These are phyloP conservation scores for Pseudopyricularia cyperi DNA, from an alignment of 2,329 filamentous ascomycete genomes.

Conservation along the genomic window DNA sequence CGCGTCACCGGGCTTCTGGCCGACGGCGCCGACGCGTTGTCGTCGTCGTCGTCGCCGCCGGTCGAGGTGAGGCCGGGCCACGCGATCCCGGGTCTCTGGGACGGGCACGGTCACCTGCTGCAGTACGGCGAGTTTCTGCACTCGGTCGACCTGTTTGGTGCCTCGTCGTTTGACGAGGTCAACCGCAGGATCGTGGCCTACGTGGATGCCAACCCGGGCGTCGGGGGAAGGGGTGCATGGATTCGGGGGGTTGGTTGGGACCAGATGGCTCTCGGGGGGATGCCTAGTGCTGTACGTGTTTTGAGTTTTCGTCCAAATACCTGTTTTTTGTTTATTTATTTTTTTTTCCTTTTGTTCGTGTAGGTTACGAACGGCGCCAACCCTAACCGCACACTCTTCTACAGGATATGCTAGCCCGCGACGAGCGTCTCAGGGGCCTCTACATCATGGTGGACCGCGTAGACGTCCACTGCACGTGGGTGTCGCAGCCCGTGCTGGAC, in stretches of 20 bases:
- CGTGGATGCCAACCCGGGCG: slow-evolving; percentile 30
- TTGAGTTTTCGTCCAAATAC: no score
- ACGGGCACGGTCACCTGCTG: slow-evolving; percentile 55
- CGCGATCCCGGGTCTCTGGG: slow-evolving; percentile 56
- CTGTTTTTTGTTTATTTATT: background rate
- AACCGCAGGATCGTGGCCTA: slow-evolving; percentile 38
- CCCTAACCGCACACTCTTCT: no score
- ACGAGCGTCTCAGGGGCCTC: slow-evolving; percentile 35
- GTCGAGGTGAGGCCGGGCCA: slow-evolving; percentile 31
- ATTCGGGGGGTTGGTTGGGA: slow-evolving; percentile 59
- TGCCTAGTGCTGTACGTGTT: slow-evolving; percentile 57
- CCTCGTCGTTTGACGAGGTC: slow-evolving; percentile 40
- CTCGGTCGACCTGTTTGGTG: slow-evolving; percentile 51
- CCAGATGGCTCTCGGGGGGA: slow-evolving; percentile 48
- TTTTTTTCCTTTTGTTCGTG: background rate
- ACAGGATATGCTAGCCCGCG: slow-evolving; percentile 40
- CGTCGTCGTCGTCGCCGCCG: no score
- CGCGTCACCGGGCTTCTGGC: slow-evolving; percentile 31
- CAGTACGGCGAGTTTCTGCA: slow-evolving; percentile 54
- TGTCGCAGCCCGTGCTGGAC: slow-evolving; percentile 48
- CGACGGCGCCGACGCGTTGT: no score
- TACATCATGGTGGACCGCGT: slow-evolving; percentile 60
- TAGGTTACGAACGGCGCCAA: background rate
- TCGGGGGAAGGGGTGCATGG: slow-evolving; percentile 45
- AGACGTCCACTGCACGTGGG: slow-evolving; percentile 59